Evolutionary conservation across 139 green algal genomes (phyloP).

Genomic region (Desmodesmus armatus): DNA sequence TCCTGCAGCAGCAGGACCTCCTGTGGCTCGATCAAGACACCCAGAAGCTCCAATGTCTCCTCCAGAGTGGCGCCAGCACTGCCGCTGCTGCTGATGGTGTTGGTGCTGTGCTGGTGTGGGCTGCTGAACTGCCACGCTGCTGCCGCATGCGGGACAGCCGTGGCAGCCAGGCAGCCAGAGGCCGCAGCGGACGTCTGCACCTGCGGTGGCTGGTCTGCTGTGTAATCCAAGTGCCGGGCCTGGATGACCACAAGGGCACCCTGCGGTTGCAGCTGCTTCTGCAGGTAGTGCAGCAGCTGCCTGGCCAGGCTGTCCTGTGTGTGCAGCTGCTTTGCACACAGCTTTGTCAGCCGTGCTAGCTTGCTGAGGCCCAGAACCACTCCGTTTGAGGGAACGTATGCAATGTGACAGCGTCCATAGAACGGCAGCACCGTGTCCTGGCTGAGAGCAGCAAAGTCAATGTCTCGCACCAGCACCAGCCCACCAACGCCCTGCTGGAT

Average conservation of each 20-base stretch:
- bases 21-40: neutral
- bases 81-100: neutral
- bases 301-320: conserved; percentile 72
- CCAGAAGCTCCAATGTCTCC: conserved; percentile 70
- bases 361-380: conserved; percentile 90
- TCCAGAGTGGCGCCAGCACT: conserved; percentile 28
- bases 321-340: conserved; percentile 82
- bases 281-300: conserved; percentile 64
- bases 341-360: conserved; percentile 84
- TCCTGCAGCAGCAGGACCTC: conserved; percentile 40
- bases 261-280: conserved; percentile 53
- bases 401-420: conserved; percentile 90
- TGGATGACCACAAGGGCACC: conserved; percentile 78
- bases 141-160: no score
- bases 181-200: conserved; percentile 13
- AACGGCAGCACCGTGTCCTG: conserved; percentile 91
- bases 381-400: conserved; percentile 85
- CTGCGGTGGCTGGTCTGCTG: conserved; percentile 19
- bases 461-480: conserved; percentile 92
- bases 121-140: no score
- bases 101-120: no score
- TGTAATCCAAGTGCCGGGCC: conserved; percentile 68
- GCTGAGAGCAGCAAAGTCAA: conserved; percentile 90
- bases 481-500: conserved; percentile 61
- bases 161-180: conserved; percentile 20